A percentile compares a stretch with the other conserved stretches of the same genome.
Evolutionary conservation across 495 filamentous ascomycete species (phyloP).

Genomic region (Rhypophila decipiens): DNA sequence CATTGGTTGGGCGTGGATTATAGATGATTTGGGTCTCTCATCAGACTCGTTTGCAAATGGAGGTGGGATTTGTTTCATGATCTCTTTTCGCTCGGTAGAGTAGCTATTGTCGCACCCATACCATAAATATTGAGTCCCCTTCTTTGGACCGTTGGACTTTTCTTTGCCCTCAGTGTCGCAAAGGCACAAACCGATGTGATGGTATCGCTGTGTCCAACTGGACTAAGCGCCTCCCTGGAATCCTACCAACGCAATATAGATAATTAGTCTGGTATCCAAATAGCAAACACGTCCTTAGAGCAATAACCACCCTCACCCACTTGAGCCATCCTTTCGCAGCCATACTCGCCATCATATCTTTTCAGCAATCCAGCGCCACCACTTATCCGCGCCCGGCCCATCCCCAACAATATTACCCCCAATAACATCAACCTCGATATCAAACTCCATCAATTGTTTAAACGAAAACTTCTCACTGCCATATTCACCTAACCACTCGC

Average conservation of each 20-base stretch:
- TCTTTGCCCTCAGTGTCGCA: too few species aligned
- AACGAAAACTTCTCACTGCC: slow-evolving; percentile 74
- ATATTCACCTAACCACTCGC: slow-evolving; percentile 76
- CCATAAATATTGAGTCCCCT: too few species aligned
- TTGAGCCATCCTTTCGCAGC: too few species aligned
- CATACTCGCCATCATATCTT: slow-evolving; percentile 8
- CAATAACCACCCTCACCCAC: too few species aligned
- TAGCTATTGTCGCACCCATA: too few species aligned
- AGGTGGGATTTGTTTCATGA: too few species aligned
- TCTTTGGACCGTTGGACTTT: too few species aligned
- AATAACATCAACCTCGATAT: slow-evolving; percentile 69
- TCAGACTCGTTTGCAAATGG: background rate
- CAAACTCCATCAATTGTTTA: slow-evolving; percentile 71
- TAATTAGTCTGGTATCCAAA: background rate
- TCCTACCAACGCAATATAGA: background rate
- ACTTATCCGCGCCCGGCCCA: slow-evolving; percentile 63
- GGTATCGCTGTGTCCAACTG: too few species aligned
- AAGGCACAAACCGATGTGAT: too few species aligned
- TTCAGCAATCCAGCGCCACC: slow-evolving; percentile 78
- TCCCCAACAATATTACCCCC: slow-evolving; percentile 75
- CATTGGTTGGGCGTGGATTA: background rate
- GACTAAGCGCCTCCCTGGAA: too few species aligned
- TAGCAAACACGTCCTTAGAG: background rate
- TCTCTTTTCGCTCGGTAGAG: too few species aligned
- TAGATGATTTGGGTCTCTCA: background rate